Evolutionary conservation across 805 yeast species (phyloP).

Genomic region (Kazachstania martiniae): DNA sequence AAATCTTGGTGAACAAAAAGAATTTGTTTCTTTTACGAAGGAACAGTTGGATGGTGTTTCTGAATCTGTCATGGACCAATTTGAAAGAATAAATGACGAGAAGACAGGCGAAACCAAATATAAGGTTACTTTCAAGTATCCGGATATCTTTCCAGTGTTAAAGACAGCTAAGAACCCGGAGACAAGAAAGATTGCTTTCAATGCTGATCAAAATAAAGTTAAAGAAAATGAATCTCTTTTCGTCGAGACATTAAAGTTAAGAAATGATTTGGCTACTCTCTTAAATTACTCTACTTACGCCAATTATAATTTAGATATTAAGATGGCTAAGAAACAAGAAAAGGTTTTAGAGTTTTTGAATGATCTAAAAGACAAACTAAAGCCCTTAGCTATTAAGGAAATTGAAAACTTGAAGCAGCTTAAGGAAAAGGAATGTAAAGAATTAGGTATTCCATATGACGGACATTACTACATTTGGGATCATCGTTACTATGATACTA

Average conservation of each 20-base stretch:
- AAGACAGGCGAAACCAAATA: conserved; percentile 33
- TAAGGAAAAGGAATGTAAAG: conserved; percentile 42
- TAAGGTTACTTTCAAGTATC: conserved; percentile 73
- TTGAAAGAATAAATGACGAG: conserved; percentile 33
- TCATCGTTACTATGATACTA: conserved; percentile 51
- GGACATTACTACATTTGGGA: conserved; percentile 59
- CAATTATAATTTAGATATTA: conserved; percentile 58
- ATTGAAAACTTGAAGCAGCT: conserved; percentile 36
- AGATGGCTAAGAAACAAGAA: conserved; percentile 66
- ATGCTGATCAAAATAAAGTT: conserved; percentile 59
- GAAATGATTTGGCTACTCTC: conserved; percentile 50
- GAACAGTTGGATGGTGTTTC: conserved; percentile 72
- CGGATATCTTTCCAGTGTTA: conserved; percentile 69
- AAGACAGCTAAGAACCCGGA: conserved; percentile 54
- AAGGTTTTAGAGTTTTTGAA: conserved; percentile 50
- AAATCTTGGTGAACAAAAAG: conserved; percentile 64
- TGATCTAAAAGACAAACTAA: conserved; percentile 49
- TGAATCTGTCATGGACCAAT: conserved; percentile 45
- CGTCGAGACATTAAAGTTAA: conserved; percentile 45
- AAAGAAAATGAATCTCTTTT: conserved; percentile 55
- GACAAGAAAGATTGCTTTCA: conserved; percentile 55
- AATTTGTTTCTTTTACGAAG: conserved; percentile 43
- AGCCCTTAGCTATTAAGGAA: conserved; percentile 51
- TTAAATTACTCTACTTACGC: conserved; percentile 64
- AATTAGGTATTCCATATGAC: conserved; percentile 34